phyloP scores from a whole-genome alignment of 208 protist genomes.

The Strigomonas oncopelti region DNA sequence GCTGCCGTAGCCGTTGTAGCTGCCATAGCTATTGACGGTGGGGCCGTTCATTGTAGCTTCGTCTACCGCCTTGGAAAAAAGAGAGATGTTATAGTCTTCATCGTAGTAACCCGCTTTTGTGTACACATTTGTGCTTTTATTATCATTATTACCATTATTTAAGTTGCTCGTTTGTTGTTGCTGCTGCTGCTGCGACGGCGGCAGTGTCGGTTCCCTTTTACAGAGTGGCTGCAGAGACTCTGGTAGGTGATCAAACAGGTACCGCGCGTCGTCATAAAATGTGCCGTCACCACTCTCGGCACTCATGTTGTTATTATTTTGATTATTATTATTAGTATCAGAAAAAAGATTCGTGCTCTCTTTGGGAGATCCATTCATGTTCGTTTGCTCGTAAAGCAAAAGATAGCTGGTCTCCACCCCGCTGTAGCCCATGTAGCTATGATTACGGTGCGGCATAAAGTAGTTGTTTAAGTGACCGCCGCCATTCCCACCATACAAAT shows the following conservation, averaged over 20 bases:
- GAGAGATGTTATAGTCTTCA: too few relatives aligned
- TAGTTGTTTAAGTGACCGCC: not conserved
- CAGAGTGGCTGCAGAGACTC: not conserved
- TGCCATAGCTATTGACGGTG: too few relatives aligned
- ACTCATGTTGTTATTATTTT: not conserved
- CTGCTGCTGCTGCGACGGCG: not conserved
- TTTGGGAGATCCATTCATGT: not conserved
- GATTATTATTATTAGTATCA: not conserved
- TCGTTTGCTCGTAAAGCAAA: constrained; percentile 46
- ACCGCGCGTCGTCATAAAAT: not conserved
- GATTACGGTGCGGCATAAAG: not conserved
- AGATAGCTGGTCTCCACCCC: constrained; percentile 55
- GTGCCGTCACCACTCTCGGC: not conserved
- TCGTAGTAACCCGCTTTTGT: too few relatives aligned
- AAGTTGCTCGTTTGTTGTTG: not conserved
- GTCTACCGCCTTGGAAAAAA: too few relatives aligned
- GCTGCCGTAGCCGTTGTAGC: too few relatives aligned
- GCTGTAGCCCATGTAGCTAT: constrained; percentile 28
- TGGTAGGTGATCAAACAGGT: not conserved
- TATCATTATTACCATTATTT: not conserved
- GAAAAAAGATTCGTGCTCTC: not conserved
- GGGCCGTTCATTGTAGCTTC: too few relatives aligned
- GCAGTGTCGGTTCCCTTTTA: not conserved
- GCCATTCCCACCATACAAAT: not conserved
- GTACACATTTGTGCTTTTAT: not conserved